phyloP scores from a whole-genome alignment of 805 yeast species.

The Hagleromyces aurorensis region DNA sequence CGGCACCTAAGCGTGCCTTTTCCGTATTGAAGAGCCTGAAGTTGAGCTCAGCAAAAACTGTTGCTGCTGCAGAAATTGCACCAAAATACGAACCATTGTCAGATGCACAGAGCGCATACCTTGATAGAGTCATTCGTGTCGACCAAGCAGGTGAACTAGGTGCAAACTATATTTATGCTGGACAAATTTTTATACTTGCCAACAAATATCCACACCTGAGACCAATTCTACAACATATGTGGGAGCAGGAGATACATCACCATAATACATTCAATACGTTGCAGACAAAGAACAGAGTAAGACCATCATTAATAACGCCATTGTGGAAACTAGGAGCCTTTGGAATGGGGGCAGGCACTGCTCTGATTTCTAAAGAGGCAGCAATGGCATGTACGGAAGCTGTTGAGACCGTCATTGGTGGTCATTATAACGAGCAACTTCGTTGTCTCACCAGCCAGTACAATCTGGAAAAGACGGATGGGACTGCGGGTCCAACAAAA shows the following conservation, averaged over 20 bases:
- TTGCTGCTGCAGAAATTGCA: conserved; percentile 1
- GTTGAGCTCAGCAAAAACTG: conserved; percentile 3
- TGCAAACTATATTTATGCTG: conserved; percentile 86
- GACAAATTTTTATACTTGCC: conserved; percentile 74
- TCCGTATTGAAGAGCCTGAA: conserved; percentile 13
- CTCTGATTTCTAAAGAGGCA: conserved; percentile 81
- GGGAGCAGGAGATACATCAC: conserved; percentile 95
- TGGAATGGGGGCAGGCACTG: conserved; percentile 80
- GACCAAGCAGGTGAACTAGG: conserved; percentile 99
- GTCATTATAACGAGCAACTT: conserved; percentile 87
- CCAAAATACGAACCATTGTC: conserved; percentile 26
- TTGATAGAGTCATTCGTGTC: conserved; percentile 74
- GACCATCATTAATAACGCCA: conserved; percentile 90
- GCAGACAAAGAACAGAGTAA: conserved; percentile 68
- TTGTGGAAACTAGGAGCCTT: conserved; percentile 89
- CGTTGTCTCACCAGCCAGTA: conserved; percentile 66
- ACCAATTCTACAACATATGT: conserved; percentile 85
- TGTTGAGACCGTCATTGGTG: conserved; percentile 96
- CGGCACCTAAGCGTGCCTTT: conserved; percentile 6
- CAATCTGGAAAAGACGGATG: conserved; percentile 35
- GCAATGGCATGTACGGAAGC: conserved; percentile 99
- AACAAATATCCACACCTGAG: conserved; percentile 64
- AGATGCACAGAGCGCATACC: conserved; percentile 56
- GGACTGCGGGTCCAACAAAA: conserved; percentile 28
- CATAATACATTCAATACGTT: conserved; percentile 75